These are phyloP conservation scores for Hura crepitans DNA, from an alignment of 441 rosid species.

Conservation along the genomic window DNA sequence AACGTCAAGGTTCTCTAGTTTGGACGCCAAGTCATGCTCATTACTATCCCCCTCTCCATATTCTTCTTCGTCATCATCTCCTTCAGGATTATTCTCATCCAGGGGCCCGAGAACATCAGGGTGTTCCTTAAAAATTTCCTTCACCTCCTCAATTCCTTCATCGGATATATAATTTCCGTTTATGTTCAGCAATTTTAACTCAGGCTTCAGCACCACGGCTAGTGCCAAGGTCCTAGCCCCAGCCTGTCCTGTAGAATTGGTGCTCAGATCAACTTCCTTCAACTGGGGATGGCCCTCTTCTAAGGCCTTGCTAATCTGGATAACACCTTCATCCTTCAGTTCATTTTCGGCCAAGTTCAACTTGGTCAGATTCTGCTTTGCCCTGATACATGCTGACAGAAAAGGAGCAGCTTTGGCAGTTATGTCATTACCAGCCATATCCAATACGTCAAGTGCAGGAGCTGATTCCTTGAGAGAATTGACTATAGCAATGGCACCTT, in stretches of 20 bases:
- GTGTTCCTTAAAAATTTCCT: conserved; percentile 55
- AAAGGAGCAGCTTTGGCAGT: conserved; percentile 58
- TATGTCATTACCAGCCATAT: conserved; percentile 90
- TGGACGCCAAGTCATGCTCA: conserved; percentile 62
- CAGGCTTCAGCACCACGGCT: conserved; percentile 59
- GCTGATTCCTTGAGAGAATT: conserved; percentile 66
- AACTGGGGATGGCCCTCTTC: conserved; percentile 54
- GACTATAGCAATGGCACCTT: conserved; percentile 58
- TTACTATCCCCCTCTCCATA: conserved; percentile 42
- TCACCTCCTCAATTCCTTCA: conserved; percentile 83
- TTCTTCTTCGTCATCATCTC: conserved; percentile 53
- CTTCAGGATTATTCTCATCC: conserved; percentile 90
- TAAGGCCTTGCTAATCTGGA: conserved; percentile 59
- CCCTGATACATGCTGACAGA: conserved; percentile 59
- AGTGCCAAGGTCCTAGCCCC: conserved; percentile 67
- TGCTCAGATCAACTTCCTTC: conserved; percentile 68
- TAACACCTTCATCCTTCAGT: conserved; percentile 79
- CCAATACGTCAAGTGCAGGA: conserved; percentile 62
- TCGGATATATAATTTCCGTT: conserved; percentile 76
- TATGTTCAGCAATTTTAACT: conserved; percentile 62
- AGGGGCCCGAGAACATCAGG: conserved; percentile 60
- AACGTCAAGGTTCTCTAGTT: conserved; percentile 65
- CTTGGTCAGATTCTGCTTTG: conserved; percentile 55
- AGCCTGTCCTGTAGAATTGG: conserved; percentile 53
- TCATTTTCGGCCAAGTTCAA: conserved; percentile 87